Evolutionary conservation across 805 yeast species (phyloP), one percentile per base, ranked within the genome.

Genomic region (Metschnikowia baotianmanensis): DNA sequence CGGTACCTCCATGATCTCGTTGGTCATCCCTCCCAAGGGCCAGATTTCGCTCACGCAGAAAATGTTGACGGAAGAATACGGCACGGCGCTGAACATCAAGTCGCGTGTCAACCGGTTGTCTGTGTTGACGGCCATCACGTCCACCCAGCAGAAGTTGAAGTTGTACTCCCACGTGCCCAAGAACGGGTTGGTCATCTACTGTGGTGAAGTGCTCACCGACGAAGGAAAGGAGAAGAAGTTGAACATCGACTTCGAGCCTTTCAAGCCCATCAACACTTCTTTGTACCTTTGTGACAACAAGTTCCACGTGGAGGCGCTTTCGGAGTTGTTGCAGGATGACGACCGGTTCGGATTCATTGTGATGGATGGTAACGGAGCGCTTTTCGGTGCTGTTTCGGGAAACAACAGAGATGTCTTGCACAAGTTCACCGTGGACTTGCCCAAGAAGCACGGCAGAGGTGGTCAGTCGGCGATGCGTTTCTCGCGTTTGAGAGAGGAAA

Each of bases 371-470:
- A 89, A 90, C 65, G 99, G 99, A 46, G 87, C 96, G 3, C 74
- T 93, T 52, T 93, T 93, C 56, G 99, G 99, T 69, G 77, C 95
- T 15, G 80, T 93, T 41, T 82, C 95, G 32, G 99, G 99, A 65
- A 93, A 93, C 72, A 90, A 96, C 34, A 84, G 99, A 74, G 96
- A 93, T 48, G 87, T 93, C 32, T 74, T 93, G 60, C 96, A 91
- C 69, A 93, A 93, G 69, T 93, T 93, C 70, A 85, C 74, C 2
- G 99, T 93, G 42, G 99, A 93, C 67, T 76, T 93, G 57, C 99
- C 99, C 57, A 93, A 93, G 76, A 93, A 93, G 87, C 99, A 93
- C 76, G 99, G 99, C 60, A 86, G 99, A 78, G 99, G 99, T 86
- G 99, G 99, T 84, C 99, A 93, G 74, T 93, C 99, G 48, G 99